Evolutionary conservation across 2,329 filamentous ascomycete genomes (phyloP), one percentile per base, ranked within the genome.

Genomic region (Tolypocladium guangdongense): DNA sequence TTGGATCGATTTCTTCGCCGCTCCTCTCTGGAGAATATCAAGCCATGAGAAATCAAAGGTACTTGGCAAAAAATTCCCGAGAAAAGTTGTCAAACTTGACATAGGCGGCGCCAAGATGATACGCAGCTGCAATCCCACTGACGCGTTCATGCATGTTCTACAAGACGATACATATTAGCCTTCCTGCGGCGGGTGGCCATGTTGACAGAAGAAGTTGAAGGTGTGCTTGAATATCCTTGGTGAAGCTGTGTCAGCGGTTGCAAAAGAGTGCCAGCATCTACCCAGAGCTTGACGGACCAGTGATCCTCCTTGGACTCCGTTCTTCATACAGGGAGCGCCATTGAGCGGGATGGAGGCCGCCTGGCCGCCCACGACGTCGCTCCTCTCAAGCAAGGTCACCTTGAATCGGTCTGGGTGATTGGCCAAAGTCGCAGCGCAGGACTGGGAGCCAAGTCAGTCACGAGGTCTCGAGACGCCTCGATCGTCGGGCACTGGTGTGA

Each of bases 131-230:
- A 49, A 88, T 86, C 0, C 86, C 85, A 53, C 78, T 82, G 50
- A 89, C 83, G 54, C 83, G 74, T 62, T 89, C 86, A 59, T 89
- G 82, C 60, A 82, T 82, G 57, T 84, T 84, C 79, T 79, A 54
- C 18, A 36, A 27, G 41, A n/a, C 16, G 12, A 4, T 18, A 18
- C 33, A 6, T 8, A 7, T 45, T n/a, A 30, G 41, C 24, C 24
- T 45, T 80, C 77, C 58, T 82, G 73, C 3, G 81, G 74, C 51
- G 77, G 72, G 59, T 78, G 74, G 14, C 76, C 77, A 57, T 83
- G 77, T 50, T 76, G 71, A 6, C 74, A 71, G 60, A 85, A 85
- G 74, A 83, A 83, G 51, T 79, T 80, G 72, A 84, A 78, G 0
- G 82, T 85, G 61, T 86, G 82, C 62, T 84, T 81, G 67, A 86